Evolutionary conservation across 495 filamentous ascomycete species (phyloP).

Genomic region (Schizothecium vesticola): DNA sequence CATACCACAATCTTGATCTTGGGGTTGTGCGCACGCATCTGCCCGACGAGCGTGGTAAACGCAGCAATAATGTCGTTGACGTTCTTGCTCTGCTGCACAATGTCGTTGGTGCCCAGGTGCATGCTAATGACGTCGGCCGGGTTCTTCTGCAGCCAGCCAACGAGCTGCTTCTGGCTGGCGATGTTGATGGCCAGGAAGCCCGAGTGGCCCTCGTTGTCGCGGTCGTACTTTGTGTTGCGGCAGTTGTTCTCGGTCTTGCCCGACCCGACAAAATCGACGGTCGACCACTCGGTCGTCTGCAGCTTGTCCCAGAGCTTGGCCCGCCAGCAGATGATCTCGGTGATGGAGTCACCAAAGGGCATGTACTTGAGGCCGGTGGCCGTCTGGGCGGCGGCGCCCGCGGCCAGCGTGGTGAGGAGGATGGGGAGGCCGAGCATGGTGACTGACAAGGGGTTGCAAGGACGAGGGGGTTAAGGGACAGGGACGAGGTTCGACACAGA

Average conservation of each 20-base stretch:
- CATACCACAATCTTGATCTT: slow-evolving; percentile 49
- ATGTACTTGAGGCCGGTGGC: slow-evolving; percentile 36
- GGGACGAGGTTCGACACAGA: no score
- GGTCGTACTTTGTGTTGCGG: slow-evolving; percentile 36
- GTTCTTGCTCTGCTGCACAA: slow-evolving; percentile 41
- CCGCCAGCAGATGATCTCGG: slow-evolving; percentile 48
- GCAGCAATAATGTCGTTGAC: slow-evolving; percentile 40
- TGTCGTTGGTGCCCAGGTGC: slow-evolving; percentile 51
- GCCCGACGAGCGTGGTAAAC: slow-evolving; percentile 40
- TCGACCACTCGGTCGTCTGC: slow-evolving; percentile 35
- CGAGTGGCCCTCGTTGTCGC: slow-evolving; percentile 50
- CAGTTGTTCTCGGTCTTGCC: slow-evolving; percentile 37
- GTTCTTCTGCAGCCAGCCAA: slow-evolving; percentile 44
- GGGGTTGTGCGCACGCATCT: slow-evolving; percentile 44
- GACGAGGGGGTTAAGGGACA: no score
- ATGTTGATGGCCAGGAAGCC: slow-evolving; percentile 49
- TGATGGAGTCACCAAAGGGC: slow-evolving; percentile 50
- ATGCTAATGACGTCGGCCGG: slow-evolving; percentile 48
- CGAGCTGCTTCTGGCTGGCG: slow-evolving; percentile 42
- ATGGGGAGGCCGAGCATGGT: not conserved
- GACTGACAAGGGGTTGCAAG: not conserved
- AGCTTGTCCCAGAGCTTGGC: slow-evolving; percentile 41
- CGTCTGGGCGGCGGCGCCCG: slow-evolving; percentile 17
- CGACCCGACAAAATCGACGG: slow-evolving; percentile 46
- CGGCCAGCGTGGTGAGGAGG: not conserved